Percentiles rank a stretch among this genome's conserved stretches.
Evolutionary conservation across 1,284 basidiomycete species (phyloP).

Genomic region (Volvariella surrecta): DNA sequence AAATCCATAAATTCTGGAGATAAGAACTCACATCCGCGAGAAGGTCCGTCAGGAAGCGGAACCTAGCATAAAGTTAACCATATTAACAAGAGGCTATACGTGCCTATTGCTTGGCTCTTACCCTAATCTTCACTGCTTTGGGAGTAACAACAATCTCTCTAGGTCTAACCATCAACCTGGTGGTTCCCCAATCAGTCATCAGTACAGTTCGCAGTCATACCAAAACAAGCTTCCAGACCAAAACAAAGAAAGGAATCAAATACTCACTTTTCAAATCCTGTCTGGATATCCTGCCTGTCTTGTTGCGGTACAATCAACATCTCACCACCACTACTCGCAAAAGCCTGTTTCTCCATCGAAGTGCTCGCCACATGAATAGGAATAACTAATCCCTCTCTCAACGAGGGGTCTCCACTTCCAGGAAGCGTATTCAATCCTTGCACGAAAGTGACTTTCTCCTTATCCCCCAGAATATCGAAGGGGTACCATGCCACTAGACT

Average conservation of each 20-base stretch:
- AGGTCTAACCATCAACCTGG: slow-evolving; percentile 55
- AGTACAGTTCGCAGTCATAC: not conserved
- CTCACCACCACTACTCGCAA: slow-evolving; percentile 64
- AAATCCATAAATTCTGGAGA: not conserved
- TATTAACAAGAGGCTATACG: too few relatives aligned
- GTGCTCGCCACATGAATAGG: slow-evolving; percentile 55
- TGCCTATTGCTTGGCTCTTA: slow-evolving; percentile 16
- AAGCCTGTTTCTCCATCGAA: slow-evolving; percentile 57
- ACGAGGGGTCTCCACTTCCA: slow-evolving; percentile 56
- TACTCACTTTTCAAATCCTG: slow-evolving; percentile 60
- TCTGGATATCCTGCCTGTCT: slow-evolving; percentile 60
- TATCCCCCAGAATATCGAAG: slow-evolving; percentile 41
- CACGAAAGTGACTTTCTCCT: slow-evolving; percentile 45
- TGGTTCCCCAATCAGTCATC: slow-evolving; percentile 3
- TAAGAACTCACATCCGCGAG: slow-evolving; percentile 37
- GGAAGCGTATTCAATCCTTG: slow-evolving; percentile 56
- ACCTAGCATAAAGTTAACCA: slow-evolving; percentile 22
- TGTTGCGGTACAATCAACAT: slow-evolving; percentile 61
- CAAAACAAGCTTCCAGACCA: too few relatives aligned
- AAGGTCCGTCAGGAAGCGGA: slow-evolving; percentile 44
- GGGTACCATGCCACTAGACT: slow-evolving; percentile 69
- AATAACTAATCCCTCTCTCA: slow-evolving; percentile 52
- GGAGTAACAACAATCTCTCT: slow-evolving; percentile 60
- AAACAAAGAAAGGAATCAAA: not conserved
- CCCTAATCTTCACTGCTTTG: slow-evolving; percentile 60